Evolutionary conservation across 2,329 filamentous ascomycete species (phyloP).

Genomic region (Corniculantispora saksenae): DNA sequence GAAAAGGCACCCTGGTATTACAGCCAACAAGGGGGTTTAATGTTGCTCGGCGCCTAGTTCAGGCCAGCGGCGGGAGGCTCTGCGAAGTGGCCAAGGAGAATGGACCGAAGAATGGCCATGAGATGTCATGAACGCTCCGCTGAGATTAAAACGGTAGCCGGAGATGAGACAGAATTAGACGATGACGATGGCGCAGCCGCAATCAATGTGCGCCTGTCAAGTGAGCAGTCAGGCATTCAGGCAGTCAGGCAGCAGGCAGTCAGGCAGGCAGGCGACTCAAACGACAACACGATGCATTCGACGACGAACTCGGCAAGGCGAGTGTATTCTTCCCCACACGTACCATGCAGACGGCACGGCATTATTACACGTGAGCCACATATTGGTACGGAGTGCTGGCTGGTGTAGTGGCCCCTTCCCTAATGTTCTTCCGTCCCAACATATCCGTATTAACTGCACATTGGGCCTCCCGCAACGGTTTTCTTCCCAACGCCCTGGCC

Average conservation of each 20-base stretch:
- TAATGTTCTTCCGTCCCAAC: conserved; percentile 8
- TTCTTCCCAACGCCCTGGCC: neutral
- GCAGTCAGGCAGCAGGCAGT: neutral
- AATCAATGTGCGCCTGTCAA: neutral
- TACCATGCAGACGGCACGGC: conserved; percentile 2
- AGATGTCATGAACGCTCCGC: neutral
- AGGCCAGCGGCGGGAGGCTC: neutral
- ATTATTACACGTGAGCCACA: conserved; percentile 5
- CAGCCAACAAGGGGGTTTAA: neutral
- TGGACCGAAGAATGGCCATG: neutral
- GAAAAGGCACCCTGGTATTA: neutral
- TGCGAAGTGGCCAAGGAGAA: neutral
- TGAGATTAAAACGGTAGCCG: no score
- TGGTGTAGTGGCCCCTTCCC: neutral
- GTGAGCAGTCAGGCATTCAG: no score
- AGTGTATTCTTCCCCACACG: neutral
- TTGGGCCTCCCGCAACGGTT: conserved; percentile 14
- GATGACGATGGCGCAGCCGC: neutral
- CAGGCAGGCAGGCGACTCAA: neutral
- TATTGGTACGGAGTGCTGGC: no score
- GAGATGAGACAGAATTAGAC: neutral
- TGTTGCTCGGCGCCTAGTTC: conserved; percentile 6
- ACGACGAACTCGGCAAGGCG: neutral
- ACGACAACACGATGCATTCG: neutral
- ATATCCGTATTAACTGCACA: neutral